phyloP scores from a whole-genome alignment of 148 eudicot genomes.

The Heliamphora exappendiculata region DNA sequence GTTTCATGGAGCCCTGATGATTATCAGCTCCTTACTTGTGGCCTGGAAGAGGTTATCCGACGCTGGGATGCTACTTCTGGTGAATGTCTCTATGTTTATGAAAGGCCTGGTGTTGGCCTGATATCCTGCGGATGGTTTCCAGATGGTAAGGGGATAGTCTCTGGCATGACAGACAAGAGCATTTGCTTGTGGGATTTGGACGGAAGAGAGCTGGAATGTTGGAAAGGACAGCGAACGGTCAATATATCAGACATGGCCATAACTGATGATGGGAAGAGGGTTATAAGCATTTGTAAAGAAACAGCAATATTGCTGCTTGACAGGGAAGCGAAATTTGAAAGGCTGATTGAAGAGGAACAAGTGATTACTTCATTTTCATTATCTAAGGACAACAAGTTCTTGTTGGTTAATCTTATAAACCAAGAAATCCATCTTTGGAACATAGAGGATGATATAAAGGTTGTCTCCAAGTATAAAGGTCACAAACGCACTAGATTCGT shows the following conservation, averaged over 20 bases:
- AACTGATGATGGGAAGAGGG: constrained; percentile 38
- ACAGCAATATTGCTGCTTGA: constrained; percentile 38
- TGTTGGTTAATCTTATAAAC: constrained; percentile 60
- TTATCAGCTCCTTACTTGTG: constrained; percentile 75
- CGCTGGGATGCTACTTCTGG: constrained; percentile 81
- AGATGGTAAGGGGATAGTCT: constrained; percentile 56
- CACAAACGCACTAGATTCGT: constrained; percentile 69
- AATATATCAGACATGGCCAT: constrained; percentile 51
- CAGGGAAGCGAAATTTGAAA: constrained; percentile 55
- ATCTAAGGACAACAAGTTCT: constrained; percentile 60
- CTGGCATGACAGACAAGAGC: constrained; percentile 67
- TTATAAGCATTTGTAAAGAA: constrained; percentile 37
- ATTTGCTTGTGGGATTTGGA: constrained; percentile 77
- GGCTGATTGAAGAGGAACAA: constrained; percentile 59
- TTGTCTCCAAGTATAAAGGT: constrained; percentile 66
- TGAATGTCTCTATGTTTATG: constrained; percentile 63
- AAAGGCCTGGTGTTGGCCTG: constrained; percentile 47
- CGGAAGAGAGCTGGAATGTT: constrained; percentile 57
- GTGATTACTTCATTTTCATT: constrained; percentile 65
- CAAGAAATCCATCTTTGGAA: constrained; percentile 89
- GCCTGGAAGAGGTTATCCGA: constrained; percentile 58
- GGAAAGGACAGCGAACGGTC: constrained; percentile 52
- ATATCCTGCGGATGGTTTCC: constrained; percentile 87
- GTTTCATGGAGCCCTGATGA: constrained; percentile 80
- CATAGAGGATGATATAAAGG: constrained; percentile 45